Evolutionary conservation across 1,284 basidiomycete species (phyloP), one percentile per base, ranked within the genome.

Genomic region (Ganoderma sinense): DNA sequence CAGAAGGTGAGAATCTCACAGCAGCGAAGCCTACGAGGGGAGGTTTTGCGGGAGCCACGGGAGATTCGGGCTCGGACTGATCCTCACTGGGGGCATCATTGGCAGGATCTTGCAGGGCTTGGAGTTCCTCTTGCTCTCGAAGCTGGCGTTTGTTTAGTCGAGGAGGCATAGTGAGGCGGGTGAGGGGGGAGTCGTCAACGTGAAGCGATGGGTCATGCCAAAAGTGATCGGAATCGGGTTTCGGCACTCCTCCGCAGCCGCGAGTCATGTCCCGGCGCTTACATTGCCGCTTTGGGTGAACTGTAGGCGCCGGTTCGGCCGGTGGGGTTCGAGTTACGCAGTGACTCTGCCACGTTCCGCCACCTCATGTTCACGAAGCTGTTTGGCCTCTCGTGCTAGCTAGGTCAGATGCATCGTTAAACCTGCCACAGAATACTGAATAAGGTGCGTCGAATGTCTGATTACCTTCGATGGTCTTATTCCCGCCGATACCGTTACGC

Each of bases 81-180:
- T 74, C 74, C 0, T 78, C 77, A n/a, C n/a, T n/a, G n/a, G 78
- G 78, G 1, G 78, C 77, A 8, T 78, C 79, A 39, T 71, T 72
- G 18, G 71, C 53, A 10, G 74, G 75, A 3, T 74, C 75, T 18
- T 83, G 82, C 2, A 94, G 82, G 0, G 86, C 84, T 58, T 87
- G 82, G 1, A 95, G 87, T 77, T 97, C 94, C 71, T 96, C 94
- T 29, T 90, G 85, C 77, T 96, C 94, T 58, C 95, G 84, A 75
- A 96, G 91, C 78, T 97, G 95, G 61, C 96, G 86, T 81, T 95
- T 97, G 82, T 89, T 97, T n/a, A 91, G 81, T 71, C 92, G 85
- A 39, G 91, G 89, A 69, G 92, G 84, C 92, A 94, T 69, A n/a
- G 36, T 93, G 70, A 60, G n/a, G 31, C 58, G 5, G 29, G 18